Evolutionary conservation across 1,284 basidiomycete species (phyloP), one percentile per base, ranked within the genome.

Genomic region (Malassezia sympodialis): DNA sequence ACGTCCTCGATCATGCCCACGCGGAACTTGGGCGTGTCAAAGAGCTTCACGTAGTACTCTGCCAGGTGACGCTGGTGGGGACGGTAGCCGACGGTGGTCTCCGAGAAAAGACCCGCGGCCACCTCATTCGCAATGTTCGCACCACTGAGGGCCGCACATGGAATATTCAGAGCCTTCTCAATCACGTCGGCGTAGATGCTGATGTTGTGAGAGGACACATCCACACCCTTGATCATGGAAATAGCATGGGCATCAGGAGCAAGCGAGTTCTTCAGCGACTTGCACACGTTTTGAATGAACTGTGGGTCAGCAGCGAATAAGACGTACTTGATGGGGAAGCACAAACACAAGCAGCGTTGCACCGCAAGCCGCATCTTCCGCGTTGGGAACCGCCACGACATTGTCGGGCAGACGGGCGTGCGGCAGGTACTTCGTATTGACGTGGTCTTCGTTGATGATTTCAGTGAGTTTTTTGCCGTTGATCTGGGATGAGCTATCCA

Each of bases 81-180:
- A 30, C 79, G 70, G 65, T 80, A 81, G 1, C 80, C 80, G 59
- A 82, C 77, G 1, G 80, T 82, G 8, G 80, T 82, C 69, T 82
- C 80, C 21, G 76, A 76, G 61, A 80, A 80, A 58, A 75, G 71
- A 56, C 78, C 79, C 48, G 67, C 73, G 1, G 79, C 79, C 19
- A 79, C 79, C 65, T 82, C 81, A 55, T 81, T 77, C 31, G 81
- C 81, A 49, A 82, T 81, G 73, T 82, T 82, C 30, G 81, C 80
- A 5, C 81, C 81, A 32, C 77, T 78, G 3, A 82, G 67, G 2
- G 81, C 80, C 1, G 78, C 78, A 60, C 79, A 80, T 8, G 77
- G 76, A 30, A 78, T 77, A 14, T 76, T 76, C 32, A 82, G 73
- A 59, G 78, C 76, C 30, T 76, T 72, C 66, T 80, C 77, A 61